Evolutionary conservation across 208 protist genomes (phyloP).

Genomic region (Entamoeba histolytica): DNA sequence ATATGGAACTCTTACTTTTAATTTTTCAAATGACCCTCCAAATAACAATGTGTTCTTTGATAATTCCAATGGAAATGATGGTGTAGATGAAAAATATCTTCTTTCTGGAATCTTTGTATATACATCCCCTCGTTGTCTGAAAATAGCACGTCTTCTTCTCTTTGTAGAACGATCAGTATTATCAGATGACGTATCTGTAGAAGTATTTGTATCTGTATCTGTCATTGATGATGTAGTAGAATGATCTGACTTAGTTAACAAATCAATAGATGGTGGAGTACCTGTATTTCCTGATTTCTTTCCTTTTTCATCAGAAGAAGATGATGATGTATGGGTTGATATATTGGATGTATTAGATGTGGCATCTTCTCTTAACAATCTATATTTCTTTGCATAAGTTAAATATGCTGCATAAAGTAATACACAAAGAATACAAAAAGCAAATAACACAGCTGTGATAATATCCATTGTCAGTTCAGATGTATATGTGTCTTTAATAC

Average conservation of each 20-base stretch:
- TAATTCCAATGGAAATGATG: not conserved
- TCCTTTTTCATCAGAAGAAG: not conserved
- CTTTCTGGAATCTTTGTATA: not conserved
- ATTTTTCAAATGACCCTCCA: not conserved
- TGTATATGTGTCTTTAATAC: not conserved
- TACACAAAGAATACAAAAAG: not conserved
- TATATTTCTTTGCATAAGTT: not conserved
- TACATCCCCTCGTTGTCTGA: not conserved
- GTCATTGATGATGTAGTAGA: not conserved
- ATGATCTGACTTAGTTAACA: not conserved
- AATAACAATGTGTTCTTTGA: not conserved
- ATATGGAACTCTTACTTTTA: not conserved
- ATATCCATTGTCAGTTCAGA: not conserved
- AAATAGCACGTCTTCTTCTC: not conserved
- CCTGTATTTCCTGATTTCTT: not conserved
- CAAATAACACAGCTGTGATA: not conserved
- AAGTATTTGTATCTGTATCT: not conserved
- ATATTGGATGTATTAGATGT: not conserved
- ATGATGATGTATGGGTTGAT: not conserved
- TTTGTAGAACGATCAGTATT: not conserved
- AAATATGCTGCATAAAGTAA: not conserved
- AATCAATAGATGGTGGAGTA: not conserved
- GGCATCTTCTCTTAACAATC: not conserved
- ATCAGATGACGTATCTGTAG: not conserved
- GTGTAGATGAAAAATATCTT: not conserved